These are phyloP conservation scores for Chondrus crispus DNA, from an alignment of 23 red algal species.

Conservation along the genomic window DNA sequence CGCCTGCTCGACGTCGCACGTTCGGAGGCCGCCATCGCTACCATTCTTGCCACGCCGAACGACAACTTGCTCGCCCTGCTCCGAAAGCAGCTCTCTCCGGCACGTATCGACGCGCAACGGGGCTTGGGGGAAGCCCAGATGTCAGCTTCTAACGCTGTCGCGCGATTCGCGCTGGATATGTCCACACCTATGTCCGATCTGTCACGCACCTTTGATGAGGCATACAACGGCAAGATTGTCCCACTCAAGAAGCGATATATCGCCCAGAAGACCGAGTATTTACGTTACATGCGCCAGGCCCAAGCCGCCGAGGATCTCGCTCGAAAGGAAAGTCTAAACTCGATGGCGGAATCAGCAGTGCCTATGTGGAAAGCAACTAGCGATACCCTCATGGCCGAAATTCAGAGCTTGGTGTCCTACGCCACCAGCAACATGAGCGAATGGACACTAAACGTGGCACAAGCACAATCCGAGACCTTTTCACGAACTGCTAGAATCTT, in stretches of 20 bases:
- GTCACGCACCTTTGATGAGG: constrained; percentile 66
- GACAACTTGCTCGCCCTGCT: constrained; percentile 9
- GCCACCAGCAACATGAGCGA: constrained; percentile 45
- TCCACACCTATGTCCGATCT: constrained; percentile 61
- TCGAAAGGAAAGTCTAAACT: constrained; percentile 1
- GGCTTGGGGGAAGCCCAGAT: constrained; percentile 31
- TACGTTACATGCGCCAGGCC: constrained; percentile 26
- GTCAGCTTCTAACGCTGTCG: constrained; percentile 2
- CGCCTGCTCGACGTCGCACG: constrained; percentile 43
- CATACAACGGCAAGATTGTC: constrained; percentile 29
- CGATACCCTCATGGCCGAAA: constrained; percentile 39
- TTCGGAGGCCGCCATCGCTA: constrained; percentile 19
- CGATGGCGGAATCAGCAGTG: constrained; percentile 24
- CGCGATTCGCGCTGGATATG: constrained; percentile 68
- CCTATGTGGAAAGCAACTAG: constrained; percentile 45
- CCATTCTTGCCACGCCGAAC: constrained; percentile 8
- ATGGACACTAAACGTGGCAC: constrained; percentile 73
- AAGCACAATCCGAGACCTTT: constrained; percentile 60
- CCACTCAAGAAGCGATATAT: constrained; percentile 52
- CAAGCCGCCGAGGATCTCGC: not conserved
- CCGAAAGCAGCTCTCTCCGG: constrained; percentile 23
- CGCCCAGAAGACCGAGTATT: constrained; percentile 47
- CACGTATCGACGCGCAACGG: constrained; percentile 37
- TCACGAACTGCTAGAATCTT: constrained; percentile 34
- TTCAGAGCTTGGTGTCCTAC: constrained; percentile 31